Evolutionary conservation across 1,284 basidiomycete genomes (phyloP), one percentile per base, ranked within the genome.

Genomic region (Xerocomus cyaneibrunnescens): DNA sequence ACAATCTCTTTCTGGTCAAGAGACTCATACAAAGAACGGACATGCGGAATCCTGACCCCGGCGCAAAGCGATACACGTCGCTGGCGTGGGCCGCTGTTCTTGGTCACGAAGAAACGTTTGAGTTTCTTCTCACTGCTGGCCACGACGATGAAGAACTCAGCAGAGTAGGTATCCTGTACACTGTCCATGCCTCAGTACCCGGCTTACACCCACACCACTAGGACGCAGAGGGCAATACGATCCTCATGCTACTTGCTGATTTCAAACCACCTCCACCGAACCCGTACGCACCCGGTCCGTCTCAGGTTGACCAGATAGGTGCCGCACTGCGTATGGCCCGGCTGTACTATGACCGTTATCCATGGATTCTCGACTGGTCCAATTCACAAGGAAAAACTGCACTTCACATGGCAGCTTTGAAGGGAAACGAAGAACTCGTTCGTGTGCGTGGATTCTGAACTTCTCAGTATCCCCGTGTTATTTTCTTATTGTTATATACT

Each of bases 81-180:
- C 72, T 97, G 7, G 91, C 91, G 13, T 94, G 92, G 88, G 85
- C 94, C 0, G 92, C 92, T 21, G 79, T 87, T 0, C 80, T 90
- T 27, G 90, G 89, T 1, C 83, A 90, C 55, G 83, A 93, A 63
- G 92, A 96, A 67, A 92, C 91, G 2, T 94, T 94, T 58, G 91
- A 94, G 63, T 96, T 87, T 74, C 74, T 95, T 52, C 75, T 95
- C 42, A 81, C 79, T 57, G 84, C 79, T 37, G 92, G 90, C 16
- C 92, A 95, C 67, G 94, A 97, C 67, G 92, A 96, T 64, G 85
- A 87, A 50, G 94, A 96, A 69, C 76, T 93, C 56, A 93, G 87
- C 68, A 83, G 85, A 76, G 93, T 94, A 68, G 65, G 86, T 76
- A 42, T 55, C 46, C n/a, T 38, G 54, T 50, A 17, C 41, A 32